Evolutionary conservation across 2,329 filamentous ascomycete genomes (phyloP), one percentile per base, ranked within the genome.

Genomic region (Fonsecaea multimorphosa): DNA sequence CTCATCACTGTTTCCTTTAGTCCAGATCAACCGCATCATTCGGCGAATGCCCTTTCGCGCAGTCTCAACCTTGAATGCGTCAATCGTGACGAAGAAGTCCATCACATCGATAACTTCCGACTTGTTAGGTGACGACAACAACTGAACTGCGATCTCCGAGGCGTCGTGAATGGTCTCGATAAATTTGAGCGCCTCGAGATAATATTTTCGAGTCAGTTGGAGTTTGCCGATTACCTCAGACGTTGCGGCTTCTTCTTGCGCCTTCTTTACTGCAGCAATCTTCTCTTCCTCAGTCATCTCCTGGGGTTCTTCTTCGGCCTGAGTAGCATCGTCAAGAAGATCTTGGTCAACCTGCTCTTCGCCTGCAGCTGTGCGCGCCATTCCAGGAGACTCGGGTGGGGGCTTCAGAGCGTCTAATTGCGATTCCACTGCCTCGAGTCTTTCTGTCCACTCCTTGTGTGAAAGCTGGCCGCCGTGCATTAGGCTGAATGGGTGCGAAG

Each of bases 91-190:
- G 72, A 99, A 96, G 79, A 96, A 99, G 76, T 99, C 95, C 88
- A 99, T 99, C 16, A 96, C 95, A 77, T 99, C 96, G 68, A 99
- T 97, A 29, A 98, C 91, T 77, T 99, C 95, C 73, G 92, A 97
- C 84, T 99, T 99, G 83, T 99, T 99, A 75, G 91, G 92, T 32
- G 95, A 96, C 5, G 92, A 92, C 2, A 99, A 85, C 19, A 99
- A 84, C 77, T 97, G 94, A 68, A 90, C 92, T 36, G 98, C 89
- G 1, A 88, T 88, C 8, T 85, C 85, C 0, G 93, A 96, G 24
- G 92, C 91, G 11, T 90, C 87, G 71, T 97, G 92, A 24, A 99
- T 83, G 5, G 96, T 90, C 68, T 97, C 90, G 71, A 99, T 97
- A 75, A 99, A 99, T 70, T 89, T 91, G 68, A 98, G 84, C 2